A percentile compares a stretch with the other conserved stretches of the same genome.
These are phyloP conservation scores for Sporothrix phasma DNA, from an alignment of 2,329 filamentous ascomycete species.

Conservation along the genomic window DNA sequence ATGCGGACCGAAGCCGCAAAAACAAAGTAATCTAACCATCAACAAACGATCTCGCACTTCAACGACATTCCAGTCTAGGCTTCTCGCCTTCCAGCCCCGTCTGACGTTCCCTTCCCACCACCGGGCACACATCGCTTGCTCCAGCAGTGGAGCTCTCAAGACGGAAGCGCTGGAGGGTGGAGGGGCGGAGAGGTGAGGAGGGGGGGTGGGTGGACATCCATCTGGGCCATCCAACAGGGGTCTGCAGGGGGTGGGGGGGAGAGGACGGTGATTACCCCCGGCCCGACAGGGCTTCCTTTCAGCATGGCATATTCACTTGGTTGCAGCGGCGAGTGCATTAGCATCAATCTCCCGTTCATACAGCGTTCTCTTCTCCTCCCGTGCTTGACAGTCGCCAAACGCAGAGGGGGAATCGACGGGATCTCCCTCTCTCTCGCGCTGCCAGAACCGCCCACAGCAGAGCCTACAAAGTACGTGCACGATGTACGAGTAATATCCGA, in stretches of 20 bases:
- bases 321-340: background rate
- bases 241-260: too few species aligned
- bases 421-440: background rate
- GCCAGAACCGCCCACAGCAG: background rate
- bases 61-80: too few species aligned
- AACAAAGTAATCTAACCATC: background rate
- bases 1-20: background rate
- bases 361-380: too few species aligned
- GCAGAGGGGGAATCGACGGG: background rate
- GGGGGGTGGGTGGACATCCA: conserved; percentile 7
- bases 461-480: background rate
- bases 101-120: too few species aligned
- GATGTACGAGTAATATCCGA: background rate
- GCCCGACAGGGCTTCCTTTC: background rate
- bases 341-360: background rate
- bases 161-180: conserved; percentile 6
- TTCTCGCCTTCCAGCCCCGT: too few species aligned
- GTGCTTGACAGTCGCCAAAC: too few species aligned
- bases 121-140: background rate
- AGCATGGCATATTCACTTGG: conserved; percentile 1
- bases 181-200: conserved; percentile 6
- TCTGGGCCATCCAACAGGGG: too few species aligned
- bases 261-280: background rate
- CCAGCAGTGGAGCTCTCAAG: background rate
- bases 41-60: too few species aligned